phyloP scores from a whole-genome alignment of 352 stramenopile species.

The Stephanocyclus meneghinianus region DNA sequence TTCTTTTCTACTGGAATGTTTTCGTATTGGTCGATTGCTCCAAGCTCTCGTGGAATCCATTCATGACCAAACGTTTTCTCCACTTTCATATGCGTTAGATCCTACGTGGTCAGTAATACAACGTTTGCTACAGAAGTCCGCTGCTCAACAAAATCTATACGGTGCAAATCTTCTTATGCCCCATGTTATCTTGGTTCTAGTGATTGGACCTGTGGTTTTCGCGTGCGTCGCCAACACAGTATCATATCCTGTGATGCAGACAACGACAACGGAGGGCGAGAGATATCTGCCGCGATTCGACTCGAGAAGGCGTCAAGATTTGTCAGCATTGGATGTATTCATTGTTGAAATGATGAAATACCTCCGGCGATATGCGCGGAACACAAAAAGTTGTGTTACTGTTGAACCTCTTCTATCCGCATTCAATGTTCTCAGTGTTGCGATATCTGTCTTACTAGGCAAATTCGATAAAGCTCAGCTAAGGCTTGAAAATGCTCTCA shows the following conservation, averaged over 20 bases:
- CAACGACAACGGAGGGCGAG: not conserved
- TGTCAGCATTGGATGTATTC: slow-evolving; percentile 32
- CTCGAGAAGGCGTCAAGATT: slow-evolving; percentile 18
- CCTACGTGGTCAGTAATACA: slow-evolving; percentile 37
- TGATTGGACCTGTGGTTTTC: slow-evolving; percentile 41
- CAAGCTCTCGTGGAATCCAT: slow-evolving; percentile 15
- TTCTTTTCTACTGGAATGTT: slow-evolving; percentile 24
- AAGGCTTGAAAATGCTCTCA: slow-evolving; percentile 31
- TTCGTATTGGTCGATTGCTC: slow-evolving; percentile 24
- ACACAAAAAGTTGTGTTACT: slow-evolving; percentile 1
- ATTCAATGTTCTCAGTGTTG: slow-evolving; percentile 26
- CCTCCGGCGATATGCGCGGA: slow-evolving; percentile 2
- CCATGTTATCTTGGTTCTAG: slow-evolving; percentile 23
- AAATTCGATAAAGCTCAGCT: slow-evolving; percentile 36
- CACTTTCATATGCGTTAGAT: slow-evolving; percentile 34
- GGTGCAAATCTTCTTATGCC: slow-evolving; percentile 8
- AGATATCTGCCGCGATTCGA: slow-evolving; percentile 11
- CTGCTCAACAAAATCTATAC: not conserved
- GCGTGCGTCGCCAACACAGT: slow-evolving; percentile 24
- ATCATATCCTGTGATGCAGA: not conserved
- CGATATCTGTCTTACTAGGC: slow-evolving; percentile 29
- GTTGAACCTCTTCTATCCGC: slow-evolving; percentile 27
- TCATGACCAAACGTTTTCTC: slow-evolving; percentile 16
- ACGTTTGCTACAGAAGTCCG: slow-evolving; percentile 15
- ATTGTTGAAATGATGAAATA: slow-evolving; percentile 41